Conservation (phyloP, 129 eudicot genomes). For the Glebionis coronaria region DNA sequence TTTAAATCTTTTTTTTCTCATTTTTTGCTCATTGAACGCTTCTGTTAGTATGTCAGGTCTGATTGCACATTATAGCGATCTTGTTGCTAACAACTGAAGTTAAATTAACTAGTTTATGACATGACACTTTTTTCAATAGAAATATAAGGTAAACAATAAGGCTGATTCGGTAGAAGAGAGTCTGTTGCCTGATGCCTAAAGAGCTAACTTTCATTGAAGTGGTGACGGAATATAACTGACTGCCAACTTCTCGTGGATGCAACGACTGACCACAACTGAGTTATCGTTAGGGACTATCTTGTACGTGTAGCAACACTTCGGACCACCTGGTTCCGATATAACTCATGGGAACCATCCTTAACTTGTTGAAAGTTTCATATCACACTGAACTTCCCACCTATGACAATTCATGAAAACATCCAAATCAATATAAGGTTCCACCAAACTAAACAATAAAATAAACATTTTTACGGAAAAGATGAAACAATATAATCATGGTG, state of each 20-base stretch:
- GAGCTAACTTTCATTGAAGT: slow-evolving; percentile 93
- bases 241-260: slow-evolving; percentile 95
- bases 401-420: slow-evolving; percentile 1
- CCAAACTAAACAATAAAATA: background rate
- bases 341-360: slow-evolving; percentile 84
- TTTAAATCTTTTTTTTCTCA: too few relatives aligned
- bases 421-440: background rate
- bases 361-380: slow-evolving; percentile 96
- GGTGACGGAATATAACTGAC: slow-evolving; percentile 92
- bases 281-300: slow-evolving; percentile 81
- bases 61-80: too few relatives aligned
- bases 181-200: slow-evolving; percentile 79
- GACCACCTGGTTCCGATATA: slow-evolving; percentile 69
- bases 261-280: slow-evolving; percentile 86
- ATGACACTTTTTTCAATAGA: slow-evolving; percentile 10
- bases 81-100: too few relatives aligned
- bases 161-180: slow-evolving; percentile 40
- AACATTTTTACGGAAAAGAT: too few relatives aligned
- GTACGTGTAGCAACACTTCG: slow-evolving; percentile 94
- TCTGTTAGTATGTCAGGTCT: too few relatives aligned
- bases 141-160: slow-evolving; percentile 18
- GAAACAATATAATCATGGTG: too few relatives aligned
- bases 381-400: slow-evolving; percentile 94
- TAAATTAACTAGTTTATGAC: slow-evolving; percentile 14
- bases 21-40: too few relatives aligned